Percentiles rank a stretch among this genome's conserved stretches.
Evolutionary conservation across 2,329 filamentous ascomycete genomes (phyloP).

Genomic region (Ascochyta viciae-villosae): DNA sequence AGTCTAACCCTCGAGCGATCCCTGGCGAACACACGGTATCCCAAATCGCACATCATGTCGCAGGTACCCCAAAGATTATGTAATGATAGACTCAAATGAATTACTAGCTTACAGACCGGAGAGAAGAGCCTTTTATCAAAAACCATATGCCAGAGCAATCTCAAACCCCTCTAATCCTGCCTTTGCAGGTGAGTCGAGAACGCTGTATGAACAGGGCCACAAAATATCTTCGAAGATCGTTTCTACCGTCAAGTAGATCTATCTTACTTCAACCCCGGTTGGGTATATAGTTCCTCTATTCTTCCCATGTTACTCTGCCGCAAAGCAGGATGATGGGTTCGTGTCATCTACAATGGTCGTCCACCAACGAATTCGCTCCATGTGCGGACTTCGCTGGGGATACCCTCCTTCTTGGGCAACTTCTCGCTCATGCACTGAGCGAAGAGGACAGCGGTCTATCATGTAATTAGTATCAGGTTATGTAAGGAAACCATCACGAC

Average conservation of each 20-base stretch:
- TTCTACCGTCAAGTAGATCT: background rate
- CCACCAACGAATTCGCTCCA: constrained; percentile 94
- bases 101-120: constrained; percentile 17
- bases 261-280: constrained; percentile 10
- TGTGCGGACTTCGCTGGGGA: constrained; percentile 86
- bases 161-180: constrained; percentile 11
- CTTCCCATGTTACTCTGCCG: constrained; percentile 8
- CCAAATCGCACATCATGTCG: no score
- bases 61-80: no score
- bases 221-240: background rate
- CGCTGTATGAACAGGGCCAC: constrained; percentile 10
- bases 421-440: constrained; percentile 98
- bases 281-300: constrained; percentile 12
- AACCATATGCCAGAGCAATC: constrained; percentile 7
- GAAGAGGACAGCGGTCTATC: constrained; percentile 90
- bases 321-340: constrained; percentile 3
- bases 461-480: constrained; percentile 24
- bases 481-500: background rate
- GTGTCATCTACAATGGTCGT: constrained; percentile 36
- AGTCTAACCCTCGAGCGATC: no score
- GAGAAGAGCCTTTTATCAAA: constrained; percentile 12
- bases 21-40: no score
- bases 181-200: constrained; percentile 12
- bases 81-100: constrained; percentile 2
- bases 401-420: constrained; percentile 84